phyloP scores from a whole-genome alignment of 2,329 filamentous ascomycete genomes.

The Colletotrichum limetticola region DNA sequence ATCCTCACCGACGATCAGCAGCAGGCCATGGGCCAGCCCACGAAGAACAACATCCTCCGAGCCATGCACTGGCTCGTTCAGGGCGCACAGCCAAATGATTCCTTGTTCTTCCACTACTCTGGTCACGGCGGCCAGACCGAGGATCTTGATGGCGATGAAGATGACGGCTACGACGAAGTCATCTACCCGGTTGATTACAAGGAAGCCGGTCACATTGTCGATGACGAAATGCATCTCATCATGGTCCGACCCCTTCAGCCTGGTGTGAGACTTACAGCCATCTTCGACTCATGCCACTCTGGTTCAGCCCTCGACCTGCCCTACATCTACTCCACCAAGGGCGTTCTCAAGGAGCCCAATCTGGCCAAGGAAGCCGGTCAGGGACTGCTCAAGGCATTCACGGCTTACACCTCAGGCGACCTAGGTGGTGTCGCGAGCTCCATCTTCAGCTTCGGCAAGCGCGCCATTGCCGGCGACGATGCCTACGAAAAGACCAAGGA shows the following conservation, averaged over 20 bases:
- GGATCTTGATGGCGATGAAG: slow-evolving; percentile 79
- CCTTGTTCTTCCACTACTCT: slow-evolving; percentile 82
- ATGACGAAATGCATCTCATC: slow-evolving; percentile 81
- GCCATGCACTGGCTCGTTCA: slow-evolving; percentile 82
- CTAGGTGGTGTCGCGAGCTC: slow-evolving; percentile 82
- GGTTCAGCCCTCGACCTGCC: slow-evolving; percentile 81
- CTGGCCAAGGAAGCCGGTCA: slow-evolving; percentile 82
- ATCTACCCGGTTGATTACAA: slow-evolving; percentile 83
- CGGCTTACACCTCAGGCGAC: slow-evolving; percentile 85
- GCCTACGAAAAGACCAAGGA: slow-evolving; percentile 83
- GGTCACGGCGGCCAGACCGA: slow-evolving; percentile 82
- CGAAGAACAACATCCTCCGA: slow-evolving; percentile 78
- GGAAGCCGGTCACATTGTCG: slow-evolving; percentile 76
- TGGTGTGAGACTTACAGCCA: slow-evolving; percentile 86
- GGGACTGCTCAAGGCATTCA: slow-evolving; percentile 77
- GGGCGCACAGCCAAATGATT: slow-evolving; percentile 77
- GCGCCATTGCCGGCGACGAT: slow-evolving; percentile 79
- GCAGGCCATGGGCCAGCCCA: slow-evolving; percentile 76
- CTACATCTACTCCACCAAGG: slow-evolving; percentile 84
- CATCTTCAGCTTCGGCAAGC: slow-evolving; percentile 86
- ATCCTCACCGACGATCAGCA: slow-evolving; percentile 80
- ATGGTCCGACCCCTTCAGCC: slow-evolving; percentile 82
- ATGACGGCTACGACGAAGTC: slow-evolving; percentile 81
- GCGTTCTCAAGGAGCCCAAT: slow-evolving; percentile 84
- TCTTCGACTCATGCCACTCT: slow-evolving; percentile 86